These are phyloP conservation scores for Candida pseudofarinosa DNA, from an alignment of 805 yeast species.

Conservation along the genomic window DNA sequence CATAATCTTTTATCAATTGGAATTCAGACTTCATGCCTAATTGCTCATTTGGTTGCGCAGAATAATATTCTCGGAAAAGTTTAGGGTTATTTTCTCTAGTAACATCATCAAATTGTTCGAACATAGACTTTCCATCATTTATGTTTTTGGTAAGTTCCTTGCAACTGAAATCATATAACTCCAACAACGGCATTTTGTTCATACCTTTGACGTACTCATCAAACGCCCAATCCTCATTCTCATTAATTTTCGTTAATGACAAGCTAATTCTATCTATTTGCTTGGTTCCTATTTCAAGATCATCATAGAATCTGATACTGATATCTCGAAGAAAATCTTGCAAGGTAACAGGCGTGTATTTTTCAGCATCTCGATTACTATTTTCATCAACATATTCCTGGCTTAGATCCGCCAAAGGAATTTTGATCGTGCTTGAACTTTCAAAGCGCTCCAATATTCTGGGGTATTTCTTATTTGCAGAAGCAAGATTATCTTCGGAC, in stretches of 20 bases:
- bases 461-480: constrained; percentile 1
- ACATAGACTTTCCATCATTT: constrained; percentile 43
- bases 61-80: constrained; percentile 46
- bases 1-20: constrained; percentile 44
- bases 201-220: constrained; percentile 37
- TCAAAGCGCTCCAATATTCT: not conserved
- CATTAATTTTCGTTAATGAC: constrained; percentile 8
- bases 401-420: constrained; percentile 23
- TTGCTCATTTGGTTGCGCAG: constrained; percentile 34
- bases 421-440: constrained; percentile 15
- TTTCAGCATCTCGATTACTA: constrained; percentile 14
- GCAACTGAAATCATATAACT: constrained; percentile 51
- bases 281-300: constrained; percentile 33
- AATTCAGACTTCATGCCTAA: constrained; percentile 45
- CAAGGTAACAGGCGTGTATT: constrained; percentile 30
- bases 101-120: constrained; percentile 45
- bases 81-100: constrained; percentile 45
- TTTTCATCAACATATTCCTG: constrained; percentile 12
- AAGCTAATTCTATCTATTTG: constrained; percentile 20
- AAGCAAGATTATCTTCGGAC: not conserved
- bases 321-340: constrained; percentile 36
- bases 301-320: constrained; percentile 44
- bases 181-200: constrained; percentile 40
- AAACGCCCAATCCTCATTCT: constrained; percentile 10
- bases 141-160: constrained; percentile 51